Conservation (phyloP, 805 yeast genomes). For the Nematodospora valgi region DNA sequence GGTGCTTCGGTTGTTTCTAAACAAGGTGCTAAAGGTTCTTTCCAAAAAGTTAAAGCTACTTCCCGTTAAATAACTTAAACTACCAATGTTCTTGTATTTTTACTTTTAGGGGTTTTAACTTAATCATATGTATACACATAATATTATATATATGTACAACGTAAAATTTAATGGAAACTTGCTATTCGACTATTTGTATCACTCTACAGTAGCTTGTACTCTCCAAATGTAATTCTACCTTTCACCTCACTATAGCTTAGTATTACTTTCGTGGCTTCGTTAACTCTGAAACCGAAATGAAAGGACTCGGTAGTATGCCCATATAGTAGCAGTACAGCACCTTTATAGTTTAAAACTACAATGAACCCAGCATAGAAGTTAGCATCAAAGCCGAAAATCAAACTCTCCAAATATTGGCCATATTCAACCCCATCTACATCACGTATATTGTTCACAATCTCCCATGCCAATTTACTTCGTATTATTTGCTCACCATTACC, state of each 20-base stretch:
- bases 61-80: constrained; percentile 94
- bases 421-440: constrained; percentile 14
- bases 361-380: constrained; percentile 31
- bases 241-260: constrained; percentile 18
- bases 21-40: constrained; percentile 97
- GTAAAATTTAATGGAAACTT: background rate
- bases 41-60: constrained; percentile 94
- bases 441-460: constrained; percentile 13
- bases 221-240: constrained; percentile 25
- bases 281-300: constrained; percentile 26
- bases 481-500: constrained; percentile 60
- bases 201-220: constrained; percentile 11
- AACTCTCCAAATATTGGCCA: constrained; percentile 15
- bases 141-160: constrained; percentile 5
- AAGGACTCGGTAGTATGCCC: constrained; percentile 39
- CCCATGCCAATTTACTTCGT: constrained; percentile 37
- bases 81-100: constrained; percentile 7
- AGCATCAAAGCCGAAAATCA: constrained; percentile 12
- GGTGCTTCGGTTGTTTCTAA: constrained; percentile 70
- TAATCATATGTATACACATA: constrained; percentile 6
- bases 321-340: constrained; percentile 18
- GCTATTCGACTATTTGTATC: no score
- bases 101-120: constrained; percentile 8
- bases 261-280: constrained; percentile 17
- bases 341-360: constrained; percentile 12